Evolutionary conservation across 257 asterid species (phyloP), one percentile per base, ranked within the genome.

Genomic region (Nicotiana tomentosiformis): DNA sequence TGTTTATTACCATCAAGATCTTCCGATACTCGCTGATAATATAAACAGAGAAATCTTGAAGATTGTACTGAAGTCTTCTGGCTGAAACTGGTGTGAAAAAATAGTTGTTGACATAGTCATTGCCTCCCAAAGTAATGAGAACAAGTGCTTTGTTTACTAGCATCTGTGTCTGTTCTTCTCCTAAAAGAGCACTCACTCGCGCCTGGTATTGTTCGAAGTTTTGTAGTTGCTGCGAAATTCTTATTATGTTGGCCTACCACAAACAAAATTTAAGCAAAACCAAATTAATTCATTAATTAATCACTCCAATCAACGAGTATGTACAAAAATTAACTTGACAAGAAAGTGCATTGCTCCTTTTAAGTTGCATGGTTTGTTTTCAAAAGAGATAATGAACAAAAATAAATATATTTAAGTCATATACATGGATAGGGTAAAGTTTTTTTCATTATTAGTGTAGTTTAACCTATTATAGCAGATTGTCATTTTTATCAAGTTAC

Each of bases 41-140:
- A 18, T 83, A 67, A 4, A 43, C 67, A 43, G 90, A 90, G 68
- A 67, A 94, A 77, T 85, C 93, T 17, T 88, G 87, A 81, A 94
- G 84, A 58, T 76, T 83, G 26, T 58, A 90, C 20, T 92, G 92
- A 77, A 93, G 85, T 56, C 93, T 82, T 83, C 98, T 80, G 4
- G 70, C 20, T 18, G 89, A 82, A 0, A 92, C 23, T 9, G 98
- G 96, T 3, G 91, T 77, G 76, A 93, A 29, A 84, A 91, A 94
- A 80, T 94, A 94, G 78, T 94, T 94, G 84, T 94, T 94, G 69
- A 94, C 97, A 77, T 72, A 94, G 85, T 94, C 98, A 60, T 94
- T 94, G 18, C 97, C 97, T 2, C 97, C 97, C 30, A 94, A 88
- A 0, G 93, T 89, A 65, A 94, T 93, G 7, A 94, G 93, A 7